Conservation (phyloP, 1,139 yeast genomes). For the Pichia terricola region DNA sequence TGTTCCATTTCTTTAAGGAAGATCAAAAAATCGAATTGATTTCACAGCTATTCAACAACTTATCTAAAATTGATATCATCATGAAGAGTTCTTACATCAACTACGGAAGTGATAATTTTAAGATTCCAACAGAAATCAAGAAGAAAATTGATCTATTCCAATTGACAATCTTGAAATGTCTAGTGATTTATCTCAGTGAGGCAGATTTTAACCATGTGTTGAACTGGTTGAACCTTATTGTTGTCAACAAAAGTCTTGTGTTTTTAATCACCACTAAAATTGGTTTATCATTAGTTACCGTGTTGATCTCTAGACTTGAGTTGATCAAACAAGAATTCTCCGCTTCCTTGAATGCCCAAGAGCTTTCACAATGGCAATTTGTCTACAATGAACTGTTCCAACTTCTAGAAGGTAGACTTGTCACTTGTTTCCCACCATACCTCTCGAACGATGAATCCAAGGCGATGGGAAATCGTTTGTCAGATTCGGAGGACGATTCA, state of each 20-base stretch:
- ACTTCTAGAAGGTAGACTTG: constrained; percentile 67
- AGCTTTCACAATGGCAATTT: constrained; percentile 58
- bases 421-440: constrained; percentile 75
- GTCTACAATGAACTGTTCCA: constrained; percentile 79
- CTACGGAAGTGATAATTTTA: constrained; percentile 32
- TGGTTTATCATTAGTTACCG: constrained; percentile 81
- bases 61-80: constrained; percentile 73
- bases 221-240: constrained; percentile 65
- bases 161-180: constrained; percentile 72
- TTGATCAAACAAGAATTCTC: constrained; percentile 78
- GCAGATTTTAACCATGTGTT: constrained; percentile 75
- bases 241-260: constrained; percentile 60
- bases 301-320: constrained; percentile 86
- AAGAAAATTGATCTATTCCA: constrained; percentile 75
- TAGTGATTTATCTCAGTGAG: constrained; percentile 79
- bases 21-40: constrained; percentile 74
- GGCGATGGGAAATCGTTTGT: constrained; percentile 15
- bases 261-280: constrained; percentile 73
- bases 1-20: constrained; percentile 70
- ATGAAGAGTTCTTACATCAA: constrained; percentile 70
- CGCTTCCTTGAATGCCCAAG: constrained; percentile 32
- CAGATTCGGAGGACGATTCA: constrained; percentile 52
- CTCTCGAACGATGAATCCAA: constrained; percentile 26
- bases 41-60: constrained; percentile 71
- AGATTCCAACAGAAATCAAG: constrained; percentile 44